phyloP scores from a whole-genome alignment of 192 early-diverging fungal genomes.

The Coemansia sp. region DNA sequence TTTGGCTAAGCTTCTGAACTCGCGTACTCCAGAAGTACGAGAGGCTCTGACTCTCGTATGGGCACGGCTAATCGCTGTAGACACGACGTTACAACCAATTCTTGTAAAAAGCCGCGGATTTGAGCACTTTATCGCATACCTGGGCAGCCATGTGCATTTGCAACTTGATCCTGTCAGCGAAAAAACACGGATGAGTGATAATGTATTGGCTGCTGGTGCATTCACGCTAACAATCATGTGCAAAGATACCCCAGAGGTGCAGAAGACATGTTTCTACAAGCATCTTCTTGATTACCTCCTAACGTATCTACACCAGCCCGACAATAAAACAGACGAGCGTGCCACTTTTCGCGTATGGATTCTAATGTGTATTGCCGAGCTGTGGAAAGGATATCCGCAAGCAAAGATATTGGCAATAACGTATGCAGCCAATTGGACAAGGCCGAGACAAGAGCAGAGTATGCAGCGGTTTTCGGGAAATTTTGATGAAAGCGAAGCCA shows the following conservation, averaged over 20 bases:
- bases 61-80: constrained; percentile 93
- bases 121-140: constrained; percentile 86
- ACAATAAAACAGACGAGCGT: constrained; percentile 42
- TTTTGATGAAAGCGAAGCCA: background rate
- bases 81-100: constrained; percentile 82
- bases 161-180: constrained; percentile 34
- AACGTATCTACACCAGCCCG: constrained; percentile 34
- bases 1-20: constrained; percentile 88
- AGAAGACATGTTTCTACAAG: constrained; percentile 70
- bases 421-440: constrained; percentile 52
- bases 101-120: constrained; percentile 87
- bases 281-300: constrained; percentile 44
- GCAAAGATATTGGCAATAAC: constrained; percentile 49
- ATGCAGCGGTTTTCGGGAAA: background rate
- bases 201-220: constrained; percentile 57
- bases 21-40: constrained; percentile 85
- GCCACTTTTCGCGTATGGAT: constrained; percentile 78
- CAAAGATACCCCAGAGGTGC: constrained; percentile 74
- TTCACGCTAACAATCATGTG: constrained; percentile 94
- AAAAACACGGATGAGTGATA: constrained; percentile 36
- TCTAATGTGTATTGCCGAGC: constrained; percentile 78
- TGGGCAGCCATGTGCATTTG: constrained; percentile 64
- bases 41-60: constrained; percentile 95
- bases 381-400: constrained; percentile 74
- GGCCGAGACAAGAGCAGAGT: constrained; percentile 7